Evolutionary conservation across 2,329 filamentous ascomycete species (phyloP).

Genomic region (Laburnicola sp.): DNA sequence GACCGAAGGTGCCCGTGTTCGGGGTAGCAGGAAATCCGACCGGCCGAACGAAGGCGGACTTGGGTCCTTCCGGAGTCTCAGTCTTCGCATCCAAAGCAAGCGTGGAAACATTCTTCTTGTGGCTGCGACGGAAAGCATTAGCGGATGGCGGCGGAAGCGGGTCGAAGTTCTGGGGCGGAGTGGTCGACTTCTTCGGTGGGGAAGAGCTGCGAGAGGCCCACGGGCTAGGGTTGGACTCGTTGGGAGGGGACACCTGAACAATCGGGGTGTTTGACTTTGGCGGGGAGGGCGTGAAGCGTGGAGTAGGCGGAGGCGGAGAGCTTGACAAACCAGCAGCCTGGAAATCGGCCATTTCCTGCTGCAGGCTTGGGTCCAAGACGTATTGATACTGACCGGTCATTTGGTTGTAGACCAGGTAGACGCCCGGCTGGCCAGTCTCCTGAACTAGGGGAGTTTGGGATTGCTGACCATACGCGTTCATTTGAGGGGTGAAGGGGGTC

Average conservation of each 20-base stretch:
- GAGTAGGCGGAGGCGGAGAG: conserved; percentile 54
- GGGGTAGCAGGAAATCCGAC: conserved; percentile 76
- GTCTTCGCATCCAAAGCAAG: conserved; percentile 62
- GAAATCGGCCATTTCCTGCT: conserved; percentile 44
- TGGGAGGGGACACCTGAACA: conserved; percentile 81
- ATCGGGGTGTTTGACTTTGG: conserved; percentile 54
- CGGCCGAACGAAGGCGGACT: conserved; percentile 62
- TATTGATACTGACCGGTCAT: conserved; percentile 82
- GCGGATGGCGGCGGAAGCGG: conserved; percentile 86
- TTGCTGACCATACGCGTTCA: conserved; percentile 66
- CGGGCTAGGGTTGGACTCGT: conserved; percentile 57
- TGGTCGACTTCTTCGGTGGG: conserved; percentile 64
- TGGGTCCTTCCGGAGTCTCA: conserved; percentile 66
- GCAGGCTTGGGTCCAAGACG: conserved; percentile 69
- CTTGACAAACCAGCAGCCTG: conserved; percentile 42
- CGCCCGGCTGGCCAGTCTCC: conserved; percentile 70
- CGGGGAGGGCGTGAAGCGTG: conserved; percentile 42
- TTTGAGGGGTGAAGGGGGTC: conserved; percentile 57
- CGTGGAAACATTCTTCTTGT: conserved; percentile 82
- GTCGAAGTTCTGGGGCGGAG: conserved; percentile 68
- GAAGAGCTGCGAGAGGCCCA: conserved; percentile 64
- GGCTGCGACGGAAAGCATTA: conserved; percentile 88
- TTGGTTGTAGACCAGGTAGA: conserved; percentile 84
- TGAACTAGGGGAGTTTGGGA: conserved; percentile 66
- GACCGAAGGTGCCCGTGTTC: conserved; percentile 82